Evolutionary conservation across 495 filamentous ascomycete species (phyloP).

Genomic region (Glonium stellatum): DNA sequence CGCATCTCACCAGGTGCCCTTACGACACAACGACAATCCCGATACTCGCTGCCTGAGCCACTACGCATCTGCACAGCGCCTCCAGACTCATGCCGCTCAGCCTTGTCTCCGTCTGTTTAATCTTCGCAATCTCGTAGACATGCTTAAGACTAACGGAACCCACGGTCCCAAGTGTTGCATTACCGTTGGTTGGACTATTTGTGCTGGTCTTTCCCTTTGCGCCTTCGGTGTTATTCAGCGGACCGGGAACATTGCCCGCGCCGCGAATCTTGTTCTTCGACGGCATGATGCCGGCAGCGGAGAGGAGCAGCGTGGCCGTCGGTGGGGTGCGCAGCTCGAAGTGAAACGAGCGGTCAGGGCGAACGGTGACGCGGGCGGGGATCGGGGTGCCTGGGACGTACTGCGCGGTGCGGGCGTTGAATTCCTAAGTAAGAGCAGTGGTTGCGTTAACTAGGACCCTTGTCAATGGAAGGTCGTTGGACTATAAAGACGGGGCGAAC

Average conservation of each 20-base stretch:
- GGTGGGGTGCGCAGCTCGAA: conserved; percentile 93
- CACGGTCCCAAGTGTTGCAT: conserved; percentile 66
- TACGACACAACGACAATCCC: conserved; percentile 75
- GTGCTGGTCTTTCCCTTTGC: conserved; percentile 23
- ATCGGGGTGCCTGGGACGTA: conserved; percentile 79
- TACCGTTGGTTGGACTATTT: conserved; percentile 38
- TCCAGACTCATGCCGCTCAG: conserved; percentile 73
- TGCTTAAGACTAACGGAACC: conserved; percentile 89
- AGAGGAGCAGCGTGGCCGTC: conserved; percentile 78
- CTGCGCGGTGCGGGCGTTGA: conserved; percentile 89
- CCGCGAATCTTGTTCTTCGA: conserved; percentile 75
- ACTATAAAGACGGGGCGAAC: conserved; percentile 43
- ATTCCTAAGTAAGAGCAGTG: conserved; percentile 59
- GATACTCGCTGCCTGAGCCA: conserved; percentile 81
- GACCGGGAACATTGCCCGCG: conserved; percentile 46
- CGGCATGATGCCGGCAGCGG: conserved; percentile 69
- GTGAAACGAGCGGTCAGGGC: conserved; percentile 84
- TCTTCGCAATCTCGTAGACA: conserved; percentile 94
- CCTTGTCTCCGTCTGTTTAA: conserved; percentile 77
- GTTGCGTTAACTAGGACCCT: background rate
- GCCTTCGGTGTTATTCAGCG: conserved; percentile 29
- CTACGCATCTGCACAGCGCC: conserved; percentile 76
- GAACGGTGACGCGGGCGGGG: conserved; percentile 82
- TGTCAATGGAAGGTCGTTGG: background rate
- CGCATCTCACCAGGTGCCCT: conserved; percentile 11